Evolutionary conservation across 129 eudicot species (phyloP).

Genomic region (Flaveria bidentis): DNA sequence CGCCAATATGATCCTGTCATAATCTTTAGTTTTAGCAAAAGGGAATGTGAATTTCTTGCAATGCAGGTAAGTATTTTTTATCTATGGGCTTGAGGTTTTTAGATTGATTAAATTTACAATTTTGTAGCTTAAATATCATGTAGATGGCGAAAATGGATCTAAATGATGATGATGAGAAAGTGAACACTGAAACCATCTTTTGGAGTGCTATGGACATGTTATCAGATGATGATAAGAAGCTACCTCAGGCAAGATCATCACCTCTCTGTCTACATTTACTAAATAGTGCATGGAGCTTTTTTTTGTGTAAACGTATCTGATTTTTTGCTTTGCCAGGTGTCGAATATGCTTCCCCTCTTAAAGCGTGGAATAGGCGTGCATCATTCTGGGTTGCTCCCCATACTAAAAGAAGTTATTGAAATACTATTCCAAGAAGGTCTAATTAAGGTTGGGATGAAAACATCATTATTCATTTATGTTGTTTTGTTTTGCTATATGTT

Average conservation of each 20-base stretch:
- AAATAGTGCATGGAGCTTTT: slow-evolving; percentile 1
- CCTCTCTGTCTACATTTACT: slow-evolving; percentile 12
- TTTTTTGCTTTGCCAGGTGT: slow-evolving; percentile 51
- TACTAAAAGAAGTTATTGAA: slow-evolving; percentile 96
- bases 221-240: slow-evolving; percentile 96
- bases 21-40: slow-evolving; percentile 93
- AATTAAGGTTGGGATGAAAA: slow-evolving; percentile 68
- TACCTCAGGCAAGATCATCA: slow-evolving; percentile 73
- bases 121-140: slow-evolving; percentile 6
- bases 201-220: slow-evolving; percentile 99
- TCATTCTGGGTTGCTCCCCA: slow-evolving; percentile 99
- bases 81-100: slow-evolving; percentile 4
- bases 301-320: not conserved
- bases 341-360: slow-evolving; percentile 93
- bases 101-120: not conserved
- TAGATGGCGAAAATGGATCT: slow-evolving; percentile 99
- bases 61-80: slow-evolving; percentile 69
- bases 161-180: slow-evolving; percentile 91
- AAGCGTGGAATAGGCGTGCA: slow-evolving; percentile 99
- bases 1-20: slow-evolving; percentile 99
- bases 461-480: not conserved
- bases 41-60: slow-evolving; percentile 97
- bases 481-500: slow-evolving; percentile 16
- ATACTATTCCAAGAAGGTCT: slow-evolving; percentile 97
- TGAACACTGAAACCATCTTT: slow-evolving; percentile 75